phyloP scores from a whole-genome alignment of 2,329 filamentous ascomycete genomes.

The Hypomyces rosellus region DNA sequence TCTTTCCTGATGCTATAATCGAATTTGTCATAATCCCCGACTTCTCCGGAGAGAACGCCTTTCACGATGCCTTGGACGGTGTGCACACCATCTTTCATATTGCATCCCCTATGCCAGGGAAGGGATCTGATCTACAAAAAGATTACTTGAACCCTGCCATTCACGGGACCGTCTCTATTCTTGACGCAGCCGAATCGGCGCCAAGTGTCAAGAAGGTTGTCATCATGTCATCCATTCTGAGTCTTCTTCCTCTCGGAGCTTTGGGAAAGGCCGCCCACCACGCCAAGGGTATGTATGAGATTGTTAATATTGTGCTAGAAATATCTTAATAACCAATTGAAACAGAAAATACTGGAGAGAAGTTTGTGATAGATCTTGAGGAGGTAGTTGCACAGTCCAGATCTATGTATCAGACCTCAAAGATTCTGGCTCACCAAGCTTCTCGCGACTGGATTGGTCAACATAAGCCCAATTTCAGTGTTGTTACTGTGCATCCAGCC shows the following conservation, averaged over 20 bases:
- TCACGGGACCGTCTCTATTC: slow-evolving; percentile 10
- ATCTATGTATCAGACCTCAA: slow-evolving; percentile 12
- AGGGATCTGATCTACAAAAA: slow-evolving; percentile 10
- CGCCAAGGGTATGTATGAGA: slow-evolving; percentile 5
- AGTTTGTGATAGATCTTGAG: slow-evolving; percentile 2
- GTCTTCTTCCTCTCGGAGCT: slow-evolving; percentile 8
- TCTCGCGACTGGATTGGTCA: slow-evolving; percentile 12
- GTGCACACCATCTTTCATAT: slow-evolving; percentile 29
- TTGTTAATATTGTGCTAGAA: no score
- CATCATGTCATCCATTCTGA: slow-evolving; percentile 13
- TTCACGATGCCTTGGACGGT: slow-evolving; percentile 29
- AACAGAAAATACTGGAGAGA: background rate
- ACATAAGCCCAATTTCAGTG: slow-evolving; percentile 7
- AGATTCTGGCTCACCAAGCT: slow-evolving; percentile 14
- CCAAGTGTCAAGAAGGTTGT: slow-evolving; percentile 10
- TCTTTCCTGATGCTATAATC: slow-evolving; percentile 2
- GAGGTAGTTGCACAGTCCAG: slow-evolving; percentile 3
- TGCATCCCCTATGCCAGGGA: slow-evolving; percentile 15
- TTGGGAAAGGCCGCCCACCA: background rate
- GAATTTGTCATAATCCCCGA: slow-evolving; percentile 23
- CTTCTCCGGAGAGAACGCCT: slow-evolving; percentile 16
- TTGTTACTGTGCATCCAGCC: slow-evolving; percentile 11
- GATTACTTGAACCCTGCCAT: slow-evolving; percentile 13
- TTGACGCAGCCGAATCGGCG: slow-evolving; percentile 8
- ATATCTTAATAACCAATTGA: no score